These are phyloP conservation scores for Lophiotrema nucula DNA, from an alignment of 495 filamentous ascomycete genomes.

Conservation along the genomic window DNA sequence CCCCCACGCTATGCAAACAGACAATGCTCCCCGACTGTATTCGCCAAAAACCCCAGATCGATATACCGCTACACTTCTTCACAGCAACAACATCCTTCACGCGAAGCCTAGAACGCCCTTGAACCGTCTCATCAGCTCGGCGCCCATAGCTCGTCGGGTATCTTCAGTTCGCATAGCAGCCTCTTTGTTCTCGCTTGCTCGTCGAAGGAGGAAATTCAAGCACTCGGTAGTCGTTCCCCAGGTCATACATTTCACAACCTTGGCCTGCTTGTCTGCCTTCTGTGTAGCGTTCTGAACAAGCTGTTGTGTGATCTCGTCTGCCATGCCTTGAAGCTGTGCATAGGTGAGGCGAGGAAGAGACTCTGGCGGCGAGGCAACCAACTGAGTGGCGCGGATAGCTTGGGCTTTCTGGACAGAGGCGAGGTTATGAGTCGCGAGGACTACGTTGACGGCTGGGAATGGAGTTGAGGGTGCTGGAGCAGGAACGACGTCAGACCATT, in stretches of 20 bases:
- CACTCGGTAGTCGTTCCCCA: conserved; percentile 93
- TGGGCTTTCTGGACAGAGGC: conserved; percentile 73
- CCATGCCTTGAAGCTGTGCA: conserved; percentile 95
- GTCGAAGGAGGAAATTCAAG: conserved; percentile 83
- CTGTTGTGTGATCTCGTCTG: conserved; percentile 87
- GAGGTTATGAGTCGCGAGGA: conserved; percentile 92
- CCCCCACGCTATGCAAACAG: neutral
- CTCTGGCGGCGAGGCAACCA: conserved; percentile 19
- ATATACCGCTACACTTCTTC: neutral
- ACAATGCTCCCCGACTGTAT: neutral
- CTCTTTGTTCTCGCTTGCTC: conserved; percentile 90
- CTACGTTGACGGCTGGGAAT: conserved; percentile 66
- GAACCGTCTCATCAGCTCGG: conserved; percentile 19
- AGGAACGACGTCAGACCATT: conserved; percentile 49
- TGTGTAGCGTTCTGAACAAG: conserved; percentile 55
- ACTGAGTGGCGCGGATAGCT: conserved; percentile 54
- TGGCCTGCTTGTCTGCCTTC: conserved; percentile 39
- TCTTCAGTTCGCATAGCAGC: conserved; percentile 75
- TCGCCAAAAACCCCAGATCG: neutral
- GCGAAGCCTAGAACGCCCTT: conserved; percentile 9
- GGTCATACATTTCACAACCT: conserved; percentile 82
- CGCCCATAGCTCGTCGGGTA: conserved; percentile 67
- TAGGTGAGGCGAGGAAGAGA: conserved; percentile 57
- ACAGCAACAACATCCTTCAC: neutral
- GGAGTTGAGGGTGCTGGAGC: conserved; percentile 1